Evolutionary conservation across 352 stramenopile species (phyloP).

Genomic region (Phytophthora chlamydospora): DNA sequence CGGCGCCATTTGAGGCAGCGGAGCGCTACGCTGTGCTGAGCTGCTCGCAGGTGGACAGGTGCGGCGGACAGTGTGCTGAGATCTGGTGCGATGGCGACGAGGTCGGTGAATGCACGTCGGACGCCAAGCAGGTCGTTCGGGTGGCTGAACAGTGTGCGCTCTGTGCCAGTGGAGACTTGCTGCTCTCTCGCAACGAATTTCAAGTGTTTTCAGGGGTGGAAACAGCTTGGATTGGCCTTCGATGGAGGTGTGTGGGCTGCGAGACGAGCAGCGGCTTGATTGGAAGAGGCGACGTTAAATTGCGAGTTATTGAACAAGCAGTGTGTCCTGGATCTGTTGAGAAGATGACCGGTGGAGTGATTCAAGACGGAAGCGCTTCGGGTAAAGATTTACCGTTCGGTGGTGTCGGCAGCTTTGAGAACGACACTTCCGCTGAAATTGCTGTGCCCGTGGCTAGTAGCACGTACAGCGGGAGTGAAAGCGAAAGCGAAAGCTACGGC

Average conservation of each 20-base stretch:
- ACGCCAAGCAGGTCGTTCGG: conserved; percentile 21
- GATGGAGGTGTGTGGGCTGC: conserved; percentile 36
- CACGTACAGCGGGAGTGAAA: conserved; percentile 1
- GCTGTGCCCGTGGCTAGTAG: conserved; percentile 5
- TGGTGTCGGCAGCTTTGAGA: conserved; percentile 7
- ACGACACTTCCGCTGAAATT: conserved; percentile 1
- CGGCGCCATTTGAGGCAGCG: not conserved
- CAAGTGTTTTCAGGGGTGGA: not conserved
- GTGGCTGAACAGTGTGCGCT: conserved; percentile 20
- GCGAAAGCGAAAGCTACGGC: not conserved
- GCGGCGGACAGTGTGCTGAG: conserved; percentile 28
- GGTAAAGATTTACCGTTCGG: conserved; percentile 2
- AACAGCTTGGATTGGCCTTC: conserved; percentile 9
- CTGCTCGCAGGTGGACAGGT: conserved; percentile 15
- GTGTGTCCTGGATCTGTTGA: not conserved
- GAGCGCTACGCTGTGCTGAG: conserved; percentile 20
- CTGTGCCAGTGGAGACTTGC: conserved; percentile 17
- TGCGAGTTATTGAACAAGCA: not conserved
- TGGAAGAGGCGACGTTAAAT: not conserved
- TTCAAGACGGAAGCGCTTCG: not conserved
- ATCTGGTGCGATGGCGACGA: conserved; percentile 28
- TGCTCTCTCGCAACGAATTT: conserved; percentile 14
- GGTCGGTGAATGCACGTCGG: not conserved
- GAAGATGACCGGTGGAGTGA: not conserved
- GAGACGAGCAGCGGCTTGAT: not conserved